Percentiles rank a stretch among this genome's conserved stretches.
Conservation (phyloP, 1,284 basidiomycete genomes). For the Cutaneotrichosporon arboriforme region DNA sequence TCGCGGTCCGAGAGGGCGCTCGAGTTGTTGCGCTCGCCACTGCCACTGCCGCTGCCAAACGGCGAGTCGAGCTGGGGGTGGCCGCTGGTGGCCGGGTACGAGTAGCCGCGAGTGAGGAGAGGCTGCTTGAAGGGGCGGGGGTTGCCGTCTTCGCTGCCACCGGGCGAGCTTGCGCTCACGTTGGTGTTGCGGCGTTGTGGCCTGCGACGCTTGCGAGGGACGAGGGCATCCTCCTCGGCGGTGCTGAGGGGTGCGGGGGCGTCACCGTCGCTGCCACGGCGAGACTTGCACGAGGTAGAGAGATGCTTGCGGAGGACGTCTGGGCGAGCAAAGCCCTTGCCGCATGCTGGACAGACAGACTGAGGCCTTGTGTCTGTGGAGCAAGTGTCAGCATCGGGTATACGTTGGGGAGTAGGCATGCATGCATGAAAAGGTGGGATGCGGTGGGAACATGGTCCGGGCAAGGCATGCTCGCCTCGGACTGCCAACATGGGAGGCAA, state of each 20-base stretch:
- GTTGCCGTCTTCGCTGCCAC: not conserved
- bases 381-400: not conserved
- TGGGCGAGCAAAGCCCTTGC: constrained; percentile 21
- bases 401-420: not conserved
- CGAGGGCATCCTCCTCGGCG: constrained; percentile 20
- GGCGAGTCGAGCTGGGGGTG: not conserved
- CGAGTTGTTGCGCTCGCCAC: not conserved
- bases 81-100: not conserved
- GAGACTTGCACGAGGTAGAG: constrained; percentile 19
- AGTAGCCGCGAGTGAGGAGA: not conserved
- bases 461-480: too few relatives aligned
- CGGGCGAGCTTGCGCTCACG: not conserved
- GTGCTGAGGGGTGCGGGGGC: constrained; percentile 13
- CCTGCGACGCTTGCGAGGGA: constrained; percentile 19
- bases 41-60: not conserved
- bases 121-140: constrained; percentile 1
- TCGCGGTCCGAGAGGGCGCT: not conserved
- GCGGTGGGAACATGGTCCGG: too few relatives aligned
- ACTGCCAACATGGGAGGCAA: too few relatives aligned
- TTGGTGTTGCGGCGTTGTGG: constrained; percentile 13
- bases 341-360: constrained; percentile 20
- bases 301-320: constrained; percentile 24
- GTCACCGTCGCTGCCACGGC: constrained; percentile 18
- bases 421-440: too few relatives aligned
- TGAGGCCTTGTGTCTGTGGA: constrained; percentile 15